Evolutionary conservation across 192 early-diverging fungal genomes (phyloP), one percentile per base, ranked within the genome.

Genomic region (Rhizoclosmatium globosum): DNA sequence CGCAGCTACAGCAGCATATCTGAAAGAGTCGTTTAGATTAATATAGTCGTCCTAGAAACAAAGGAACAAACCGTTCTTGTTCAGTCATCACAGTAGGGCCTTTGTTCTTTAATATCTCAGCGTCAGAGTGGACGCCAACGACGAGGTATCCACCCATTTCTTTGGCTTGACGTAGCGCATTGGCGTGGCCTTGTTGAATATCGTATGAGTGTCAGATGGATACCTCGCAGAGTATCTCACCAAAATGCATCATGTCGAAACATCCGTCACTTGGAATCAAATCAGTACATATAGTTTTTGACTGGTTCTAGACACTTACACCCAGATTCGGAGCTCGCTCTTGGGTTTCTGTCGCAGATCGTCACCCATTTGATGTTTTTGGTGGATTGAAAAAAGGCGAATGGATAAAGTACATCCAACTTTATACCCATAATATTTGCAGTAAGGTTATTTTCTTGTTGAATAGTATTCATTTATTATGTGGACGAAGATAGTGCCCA

Each of bases 71-170:
- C 91, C 97, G 88, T 86, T 99, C 97, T 38, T 96, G 90, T 84
- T 99, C 94, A 75, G 92, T 94, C 95, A 96, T 96, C 44, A 99
- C 96, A 39, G 95, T 96, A 43, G 97, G 97, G 11, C 97, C 97
- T 81, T 99, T 99, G 90, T 99, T 93, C 68, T 89, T 88, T 75
- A 93, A 90, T 71, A 99, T 95, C 79, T 99, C 96, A 69, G 87
- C 91, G 79, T 99, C 97, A 45, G 94, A 95, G 88, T 96, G 95
- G 46, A 99, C 97, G 65, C 97, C 97, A 4, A 97, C 97, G 19
- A 98, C 93, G 19, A 97, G 86, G 81, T 90, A 94, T 9, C 72
- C 72, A 71, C 96, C 96, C 92, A 99, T 96, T 65, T 92, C 93
- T 84, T 93, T 95, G 39, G 97, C 97, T 94, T 95, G 84, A 39